These are phyloP conservation scores for Eutypella sp. DNA, from an alignment of 2,329 filamentous ascomycete genomes.

Conservation along the genomic window DNA sequence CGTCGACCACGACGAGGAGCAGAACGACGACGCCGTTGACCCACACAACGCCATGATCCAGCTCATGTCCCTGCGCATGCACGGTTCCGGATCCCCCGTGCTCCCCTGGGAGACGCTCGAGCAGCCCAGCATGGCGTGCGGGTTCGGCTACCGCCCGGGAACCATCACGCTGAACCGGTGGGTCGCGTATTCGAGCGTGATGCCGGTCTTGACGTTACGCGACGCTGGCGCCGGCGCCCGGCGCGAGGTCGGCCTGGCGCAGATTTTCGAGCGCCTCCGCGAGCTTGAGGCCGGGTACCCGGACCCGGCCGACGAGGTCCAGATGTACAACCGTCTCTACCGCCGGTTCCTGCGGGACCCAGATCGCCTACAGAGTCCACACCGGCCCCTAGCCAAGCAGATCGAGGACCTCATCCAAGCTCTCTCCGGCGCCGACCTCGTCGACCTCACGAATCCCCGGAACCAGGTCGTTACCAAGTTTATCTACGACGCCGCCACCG, in stretches of 20 bases:
- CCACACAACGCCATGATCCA: slow-evolving; percentile 52
- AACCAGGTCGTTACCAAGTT: slow-evolving; percentile 72
- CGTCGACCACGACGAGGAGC: slow-evolving; percentile 37
- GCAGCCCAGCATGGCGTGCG: slow-evolving; percentile 67
- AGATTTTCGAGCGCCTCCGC: slow-evolving; percentile 54
- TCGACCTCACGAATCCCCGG: slow-evolving; percentile 63
- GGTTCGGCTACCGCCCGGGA: slow-evolving; percentile 60
- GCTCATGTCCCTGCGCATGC: slow-evolving; percentile 51
- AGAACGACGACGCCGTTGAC: slow-evolving; percentile 41
- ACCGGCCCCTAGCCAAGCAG: slow-evolving; percentile 62
- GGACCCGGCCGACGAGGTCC: slow-evolving; percentile 41
- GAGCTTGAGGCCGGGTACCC: slow-evolving; percentile 52
- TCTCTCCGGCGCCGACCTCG: slow-evolving; percentile 65
- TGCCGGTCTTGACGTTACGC: slow-evolving; percentile 52
- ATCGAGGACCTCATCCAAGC: slow-evolving; percentile 68
- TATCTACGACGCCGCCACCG: slow-evolving; percentile 57
- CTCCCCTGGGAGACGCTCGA: slow-evolving; percentile 68
- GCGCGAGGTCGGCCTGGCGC: slow-evolving; percentile 55
- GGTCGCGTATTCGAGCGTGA: slow-evolving; percentile 52
- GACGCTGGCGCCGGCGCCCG: slow-evolving; percentile 55
- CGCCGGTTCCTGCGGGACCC: slow-evolving; percentile 63
- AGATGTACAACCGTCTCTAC: slow-evolving; percentile 64
- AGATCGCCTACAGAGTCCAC: slow-evolving; percentile 55
- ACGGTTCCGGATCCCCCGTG: slow-evolving; percentile 33
- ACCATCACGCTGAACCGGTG: slow-evolving; percentile 70